Evolutionary conservation across 2,329 filamentous ascomycete genomes (phyloP).

Genomic region (Exophiala calicioides): DNA sequence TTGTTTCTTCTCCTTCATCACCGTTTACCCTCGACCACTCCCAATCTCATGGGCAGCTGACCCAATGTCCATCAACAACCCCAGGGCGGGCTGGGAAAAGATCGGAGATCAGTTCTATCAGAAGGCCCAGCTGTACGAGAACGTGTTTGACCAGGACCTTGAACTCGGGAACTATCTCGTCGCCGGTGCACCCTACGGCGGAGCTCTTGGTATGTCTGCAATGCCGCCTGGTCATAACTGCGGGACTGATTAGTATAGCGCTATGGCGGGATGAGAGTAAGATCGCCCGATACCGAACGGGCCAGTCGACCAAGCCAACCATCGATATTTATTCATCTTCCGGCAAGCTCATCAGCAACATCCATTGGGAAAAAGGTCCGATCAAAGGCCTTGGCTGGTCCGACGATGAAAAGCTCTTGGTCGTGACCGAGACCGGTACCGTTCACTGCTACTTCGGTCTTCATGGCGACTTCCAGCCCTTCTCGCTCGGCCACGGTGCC

Average conservation of each 20-base stretch:
- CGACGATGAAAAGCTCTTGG: slow-evolving; percentile 86
- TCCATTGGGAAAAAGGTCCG: slow-evolving; percentile 85
- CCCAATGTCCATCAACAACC: slow-evolving; percentile 54
- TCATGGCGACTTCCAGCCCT: slow-evolving; percentile 93
- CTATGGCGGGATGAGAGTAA: slow-evolving; percentile 87
- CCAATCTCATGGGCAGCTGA: slow-evolving; percentile 10
- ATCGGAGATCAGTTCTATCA: slow-evolving; percentile 94
- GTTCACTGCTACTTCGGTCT: slow-evolving; percentile 88
- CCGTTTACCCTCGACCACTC: not conserved
- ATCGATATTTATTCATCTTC: slow-evolving; percentile 95
- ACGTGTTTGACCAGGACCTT: slow-evolving; percentile 86
- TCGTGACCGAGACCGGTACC: slow-evolving; percentile 84
- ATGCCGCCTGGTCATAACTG: not conserved
- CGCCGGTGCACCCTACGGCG: slow-evolving; percentile 87
- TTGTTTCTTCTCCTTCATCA: not conserved
- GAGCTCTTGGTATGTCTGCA: slow-evolving; percentile 74
- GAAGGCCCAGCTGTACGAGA: slow-evolving; percentile 89
- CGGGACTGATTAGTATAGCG: slow-evolving; percentile 54
- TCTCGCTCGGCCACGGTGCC: slow-evolving; percentile 83
- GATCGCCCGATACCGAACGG: slow-evolving; percentile 73
- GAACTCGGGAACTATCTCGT: slow-evolving; percentile 95
- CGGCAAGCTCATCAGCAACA: slow-evolving; percentile 80
- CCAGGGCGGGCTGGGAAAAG: slow-evolving; percentile 90
- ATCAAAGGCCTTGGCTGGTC: slow-evolving; percentile 94
- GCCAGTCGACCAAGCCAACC: slow-evolving; percentile 71